phyloP scores from a whole-genome alignment of 345 rosid genomes.

The Excoecaria agallocha region DNA sequence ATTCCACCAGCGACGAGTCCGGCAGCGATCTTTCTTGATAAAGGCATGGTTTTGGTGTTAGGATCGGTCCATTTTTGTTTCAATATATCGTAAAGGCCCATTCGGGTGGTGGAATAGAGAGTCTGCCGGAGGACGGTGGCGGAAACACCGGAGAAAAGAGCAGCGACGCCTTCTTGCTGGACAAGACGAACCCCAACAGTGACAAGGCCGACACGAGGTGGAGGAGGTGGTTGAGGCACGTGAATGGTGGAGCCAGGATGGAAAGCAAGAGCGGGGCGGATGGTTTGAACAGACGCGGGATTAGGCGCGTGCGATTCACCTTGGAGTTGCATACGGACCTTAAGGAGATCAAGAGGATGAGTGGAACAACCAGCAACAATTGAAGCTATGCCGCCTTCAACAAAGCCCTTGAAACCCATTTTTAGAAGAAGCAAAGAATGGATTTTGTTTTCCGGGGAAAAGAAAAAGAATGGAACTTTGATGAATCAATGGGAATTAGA shows the following conservation, averaged over 20 bases:
- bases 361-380: slow-evolving; percentile 76
- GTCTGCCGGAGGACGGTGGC: slow-evolving; percentile 88
- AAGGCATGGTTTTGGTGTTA: slow-evolving; percentile 50
- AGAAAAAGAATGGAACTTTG: neutral
- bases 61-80: slow-evolving; percentile 72
- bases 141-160: slow-evolving; percentile 75
- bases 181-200: slow-evolving; percentile 51
- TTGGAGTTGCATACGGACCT: slow-evolving; percentile 88
- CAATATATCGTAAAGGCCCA: slow-evolving; percentile 77
- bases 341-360: slow-evolving; percentile 83
- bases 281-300: slow-evolving; percentile 29
- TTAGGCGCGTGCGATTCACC: slow-evolving; percentile 48
- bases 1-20: slow-evolving; percentile 77
- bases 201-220: slow-evolving; percentile 53
- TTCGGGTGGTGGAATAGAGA: slow-evolving; percentile 79
- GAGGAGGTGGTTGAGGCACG: slow-evolving; percentile 16
- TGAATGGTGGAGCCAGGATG: slow-evolving; percentile 29
- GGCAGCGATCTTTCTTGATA: slow-evolving; percentile 48
- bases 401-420: slow-evolving; percentile 83
- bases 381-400: slow-evolving; percentile 87
- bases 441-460: neutral
- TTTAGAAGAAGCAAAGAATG: neutral
- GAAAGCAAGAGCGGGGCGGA: slow-evolving; percentile 71
- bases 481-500: neutral
- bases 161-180: slow-evolving; percentile 59